Base-by-base conservation (phyloP, 2,329 filamentous ascomycete species). In the Teratosphaeria viscida region DNA sequence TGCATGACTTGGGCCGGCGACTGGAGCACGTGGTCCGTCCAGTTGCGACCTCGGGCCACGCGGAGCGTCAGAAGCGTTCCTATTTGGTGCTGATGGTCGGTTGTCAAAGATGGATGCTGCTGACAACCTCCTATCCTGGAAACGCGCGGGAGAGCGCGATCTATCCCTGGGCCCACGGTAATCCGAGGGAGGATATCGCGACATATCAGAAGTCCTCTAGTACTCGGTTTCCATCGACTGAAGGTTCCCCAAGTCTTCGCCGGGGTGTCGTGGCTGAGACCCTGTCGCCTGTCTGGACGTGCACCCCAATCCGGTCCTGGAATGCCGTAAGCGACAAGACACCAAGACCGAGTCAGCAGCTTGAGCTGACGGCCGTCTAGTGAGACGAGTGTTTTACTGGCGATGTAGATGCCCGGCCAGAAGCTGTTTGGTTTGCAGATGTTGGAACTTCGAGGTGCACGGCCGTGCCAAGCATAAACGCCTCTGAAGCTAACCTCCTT, bases 41-140 rank as follows among this genome's bases (percentile, higher is more conserved):
- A 88, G 82, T 60, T 91, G 77, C 3, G 88, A 89, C 73, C 92
- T 90, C 11, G 91, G 90, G 0, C 89, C 91, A 59, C 90, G 82
- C 2, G 91, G 91, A 1, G 89, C 86, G 63, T 95, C 89, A 54
- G 65, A 62, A 34, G 64, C 67, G 55, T 59, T 64, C 57, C 68
- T 66, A 35, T 61, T 57, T 23, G 65, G 63, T 29, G 64, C 65
- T 32, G 63, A 57, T 57, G 69, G 65, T 61, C 70, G 63, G 37
- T 59, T 62, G 57, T 69, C 68, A 54, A 69, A 70, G 26, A 64
- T 63, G 56, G 63, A 66, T 57, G 79, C 78, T 2, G 80, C 83
- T n/a, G 85, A 85, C 56, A 86, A 83, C 59, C 89, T 83, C 62
- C 87, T 82, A 70, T 92, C 88, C 64, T 80, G 43, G 53, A 90